Percentiles rank a stretch among this genome's conserved stretches.
phyloP scores from a whole-genome alignment of 805 yeast genomes.

The Myxozyma udenii region DNA sequence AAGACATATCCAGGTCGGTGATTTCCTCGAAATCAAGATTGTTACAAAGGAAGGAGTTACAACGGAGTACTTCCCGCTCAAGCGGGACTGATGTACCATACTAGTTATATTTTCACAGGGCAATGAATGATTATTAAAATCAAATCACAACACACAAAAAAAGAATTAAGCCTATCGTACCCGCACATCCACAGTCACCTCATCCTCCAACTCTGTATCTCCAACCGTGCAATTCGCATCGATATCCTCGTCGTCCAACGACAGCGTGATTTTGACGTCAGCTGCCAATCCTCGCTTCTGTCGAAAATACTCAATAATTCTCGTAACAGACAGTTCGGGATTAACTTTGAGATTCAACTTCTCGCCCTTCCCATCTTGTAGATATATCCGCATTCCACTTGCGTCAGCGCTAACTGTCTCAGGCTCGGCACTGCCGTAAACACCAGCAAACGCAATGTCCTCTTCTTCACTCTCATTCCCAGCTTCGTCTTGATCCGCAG shows the following conservation, averaged over 20 bases:
- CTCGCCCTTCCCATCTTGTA: constrained; percentile 21
- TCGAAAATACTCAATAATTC: constrained; percentile 13
- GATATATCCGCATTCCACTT: constrained; percentile 6
- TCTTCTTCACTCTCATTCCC: constrained; percentile 3
- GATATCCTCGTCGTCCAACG: constrained; percentile 24
- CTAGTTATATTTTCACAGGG: background rate
- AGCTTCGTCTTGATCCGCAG: constrained; percentile 2
- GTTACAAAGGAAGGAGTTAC: constrained; percentile 91
- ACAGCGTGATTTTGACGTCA: constrained; percentile 2
- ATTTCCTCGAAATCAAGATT: constrained; percentile 84
- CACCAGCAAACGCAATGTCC: background rate
- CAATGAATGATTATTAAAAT: no score
- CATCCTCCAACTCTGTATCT: constrained; percentile 29
- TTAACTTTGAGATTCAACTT: constrained; percentile 14
- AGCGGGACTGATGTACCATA: constrained; percentile 59
- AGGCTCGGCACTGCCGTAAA: background rate
- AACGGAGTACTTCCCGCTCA: constrained; percentile 77
- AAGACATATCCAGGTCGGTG: constrained; percentile 98
- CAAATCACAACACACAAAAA: no score
- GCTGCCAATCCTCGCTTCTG: constrained; percentile 2
- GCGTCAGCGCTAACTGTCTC: background rate
- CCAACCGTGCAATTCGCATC: constrained; percentile 2
- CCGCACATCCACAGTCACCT: constrained; percentile 27
- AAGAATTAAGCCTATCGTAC: constrained; percentile 7
- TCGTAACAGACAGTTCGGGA: constrained; percentile 8